Evolutionary conservation across 2,329 filamentous ascomycete species (phyloP).

Genomic region (Remersonia thermophila): DNA sequence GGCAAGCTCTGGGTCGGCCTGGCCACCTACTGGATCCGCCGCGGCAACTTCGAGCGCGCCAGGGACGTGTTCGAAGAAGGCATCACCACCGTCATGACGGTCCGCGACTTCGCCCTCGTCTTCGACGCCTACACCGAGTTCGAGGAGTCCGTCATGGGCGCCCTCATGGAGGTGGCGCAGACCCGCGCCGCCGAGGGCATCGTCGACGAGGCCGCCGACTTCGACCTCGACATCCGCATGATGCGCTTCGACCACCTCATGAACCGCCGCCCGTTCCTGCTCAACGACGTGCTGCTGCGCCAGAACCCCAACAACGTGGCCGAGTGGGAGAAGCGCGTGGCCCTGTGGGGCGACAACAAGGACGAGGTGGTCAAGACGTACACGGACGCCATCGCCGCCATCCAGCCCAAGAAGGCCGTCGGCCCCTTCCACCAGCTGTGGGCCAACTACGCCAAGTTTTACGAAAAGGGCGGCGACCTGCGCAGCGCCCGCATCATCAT

Average conservation of each 20-base stretch:
- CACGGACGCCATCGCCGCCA: slow-evolving; percentile 82
- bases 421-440: slow-evolving; percentile 92
- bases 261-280: slow-evolving; percentile 87
- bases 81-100: slow-evolving; percentile 96
- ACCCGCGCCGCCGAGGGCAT: slow-evolving; percentile 65
- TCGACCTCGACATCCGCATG: slow-evolving; percentile 93
- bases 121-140: slow-evolving; percentile 97
- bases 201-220: slow-evolving; percentile 72
- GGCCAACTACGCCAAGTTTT: slow-evolving; percentile 95
- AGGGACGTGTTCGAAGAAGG: slow-evolving; percentile 92
- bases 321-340: slow-evolving; percentile 97
- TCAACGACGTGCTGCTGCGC: slow-evolving; percentile 88
- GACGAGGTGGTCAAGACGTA: slow-evolving; percentile 87
- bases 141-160: slow-evolving; percentile 87
- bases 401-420: slow-evolving; percentile 86
- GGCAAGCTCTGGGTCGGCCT: slow-evolving; percentile 92
- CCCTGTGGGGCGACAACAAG: slow-evolving; percentile 88
- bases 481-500: slow-evolving; percentile 81
- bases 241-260: slow-evolving; percentile 96
- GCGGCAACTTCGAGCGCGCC: slow-evolving; percentile 83
- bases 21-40: slow-evolving; percentile 92
- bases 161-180: slow-evolving; percentile 80
- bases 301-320: slow-evolving; percentile 94
- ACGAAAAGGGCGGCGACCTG: slow-evolving; percentile 77
- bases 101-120: slow-evolving; percentile 89